These are phyloP conservation scores for Triticum turgidum DNA, from an alignment of 176 grass and related monocot species.

Conservation along the genomic window DNA sequence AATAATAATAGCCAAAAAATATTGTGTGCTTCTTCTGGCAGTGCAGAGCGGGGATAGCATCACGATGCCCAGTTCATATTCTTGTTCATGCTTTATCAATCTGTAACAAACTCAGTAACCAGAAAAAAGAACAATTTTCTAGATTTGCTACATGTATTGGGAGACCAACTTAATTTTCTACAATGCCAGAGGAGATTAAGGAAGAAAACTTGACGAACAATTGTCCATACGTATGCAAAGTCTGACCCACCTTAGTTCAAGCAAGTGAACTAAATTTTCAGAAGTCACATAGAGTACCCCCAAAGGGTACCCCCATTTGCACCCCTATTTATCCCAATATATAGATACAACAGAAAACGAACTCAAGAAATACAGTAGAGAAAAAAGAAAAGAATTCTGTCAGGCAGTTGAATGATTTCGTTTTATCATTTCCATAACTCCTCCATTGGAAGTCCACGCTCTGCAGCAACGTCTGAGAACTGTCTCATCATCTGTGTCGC, in stretches of 20 bases:
- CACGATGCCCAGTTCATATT: too few species aligned
- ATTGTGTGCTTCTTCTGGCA: too few species aligned
- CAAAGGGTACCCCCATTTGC: too few species aligned
- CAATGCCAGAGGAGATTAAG: background rate
- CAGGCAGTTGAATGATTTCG: background rate
- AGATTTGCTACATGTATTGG: background rate
- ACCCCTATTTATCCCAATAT: background rate
- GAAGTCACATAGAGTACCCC: too few species aligned
- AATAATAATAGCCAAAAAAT: too few species aligned
- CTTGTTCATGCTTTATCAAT: too few species aligned
- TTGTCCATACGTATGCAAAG: background rate
- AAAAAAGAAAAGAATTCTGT: background rate
- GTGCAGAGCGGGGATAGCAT: too few species aligned
- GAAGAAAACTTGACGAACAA: constrained; percentile 3
- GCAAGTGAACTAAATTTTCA: too few species aligned
- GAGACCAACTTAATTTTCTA: background rate
- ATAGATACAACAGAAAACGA: constrained; percentile 23
- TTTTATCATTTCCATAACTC: constrained; percentile 83
- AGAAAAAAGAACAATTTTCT: background rate
- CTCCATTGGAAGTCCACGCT: constrained; percentile 79
- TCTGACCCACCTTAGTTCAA: too few species aligned
- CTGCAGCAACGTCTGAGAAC: constrained; percentile 56
- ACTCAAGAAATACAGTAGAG: constrained; percentile 11
- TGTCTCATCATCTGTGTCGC: constrained; percentile 73
- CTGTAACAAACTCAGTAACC: background rate